Evolutionary conservation across 1,284 basidiomycete species (phyloP), one percentile per base, ranked within the genome.

Genomic region (Vanrija pseudolonga): DNA sequence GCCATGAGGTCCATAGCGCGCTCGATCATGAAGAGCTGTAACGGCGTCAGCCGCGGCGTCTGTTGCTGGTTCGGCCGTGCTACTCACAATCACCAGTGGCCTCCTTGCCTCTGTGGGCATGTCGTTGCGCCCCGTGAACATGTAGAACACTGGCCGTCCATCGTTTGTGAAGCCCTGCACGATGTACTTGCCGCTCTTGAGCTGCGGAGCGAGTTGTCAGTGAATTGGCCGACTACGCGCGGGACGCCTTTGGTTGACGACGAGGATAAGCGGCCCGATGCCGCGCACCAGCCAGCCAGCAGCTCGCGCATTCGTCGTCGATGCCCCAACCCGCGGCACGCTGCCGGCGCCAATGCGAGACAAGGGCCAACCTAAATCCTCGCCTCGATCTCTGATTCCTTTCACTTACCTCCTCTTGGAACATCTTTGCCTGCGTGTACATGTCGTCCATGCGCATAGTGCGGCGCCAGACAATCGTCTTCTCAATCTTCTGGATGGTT

Each of bases 401-500:
- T 32, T n/a, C n/a, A 61, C 62, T 44, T 42, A 74, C 72, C 61
- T 72, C 68, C 12, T 57, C 59, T 22, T 62, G 60, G 36, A 64
- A 64, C 23, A 64, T 56, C 18, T 59, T 56, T 0, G 68, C 64
- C 54, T 69, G 63, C 9, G 42, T 47, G 22, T 70, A 60, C 3
- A 76, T 46, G 48, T 76, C 66, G 18, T 76, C 69, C 4, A 74
- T 60, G 11, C 56, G 47, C 20, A 62, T 59, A 12, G 60, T 66
- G 17, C 74, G 50, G 18, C 74, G 56, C 69, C 71, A 74, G 2
- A 58, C 14, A 15, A 76, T 23, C 38, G 67, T 67, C 19, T 52
- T 53, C 57, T 96, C 92, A 72, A 97, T 92, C 1, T 70, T 53
- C 14, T 56, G 57, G 32, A 68, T 70, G 3, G 69, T 60, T 1